Percentiles rank a stretch among this genome's conserved stretches.
Evolutionary conservation across 352 stramenopile genomes (phyloP).

Genomic region (Phytopythium montanum): DNA sequence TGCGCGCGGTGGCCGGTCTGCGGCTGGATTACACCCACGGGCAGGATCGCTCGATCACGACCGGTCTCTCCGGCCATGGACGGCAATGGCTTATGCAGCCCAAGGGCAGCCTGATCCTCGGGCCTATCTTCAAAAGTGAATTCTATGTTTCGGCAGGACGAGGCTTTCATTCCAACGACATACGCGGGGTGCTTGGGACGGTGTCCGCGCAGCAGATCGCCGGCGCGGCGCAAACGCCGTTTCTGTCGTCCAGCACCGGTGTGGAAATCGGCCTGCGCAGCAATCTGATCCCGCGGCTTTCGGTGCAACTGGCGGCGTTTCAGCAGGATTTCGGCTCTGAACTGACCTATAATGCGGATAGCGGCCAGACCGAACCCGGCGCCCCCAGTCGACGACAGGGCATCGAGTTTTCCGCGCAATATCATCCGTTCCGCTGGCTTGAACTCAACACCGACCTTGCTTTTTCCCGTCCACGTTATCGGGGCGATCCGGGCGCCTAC

Average conservation of each 20-base stretch:
- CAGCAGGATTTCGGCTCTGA: conserved; percentile 3
- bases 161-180: conserved; percentile 4
- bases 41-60: conserved; percentile 3
- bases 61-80: conserved; percentile 2
- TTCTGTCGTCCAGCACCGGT: conserved; percentile 3
- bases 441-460: conserved; percentile 3
- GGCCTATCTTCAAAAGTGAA: conserved; percentile 4
- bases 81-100: conserved; percentile 3
- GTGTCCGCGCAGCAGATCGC: conserved; percentile 2
- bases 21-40: conserved; percentile 2
- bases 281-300: conserved; percentile 3
- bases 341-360: conserved; percentile 4
- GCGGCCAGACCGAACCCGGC: conserved; percentile 1
- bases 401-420: conserved; percentile 3
- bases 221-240: conserved; percentile 1
- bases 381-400: conserved; percentile 2
- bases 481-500: conserved; percentile 1
- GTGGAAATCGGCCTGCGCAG: conserved; percentile 2
- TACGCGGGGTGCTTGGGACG: conserved; percentile 2
- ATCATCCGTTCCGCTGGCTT: conserved; percentile 3
- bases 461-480: conserved; percentile 4
- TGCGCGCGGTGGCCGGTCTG: conserved; percentile 1
- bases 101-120: conserved; percentile 2
- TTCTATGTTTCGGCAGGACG: conserved; percentile 3
- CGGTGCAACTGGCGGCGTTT: conserved; percentile 2